Percentiles rank a stretch among this genome's conserved stretches.
Conservation (phyloP, 345 rosid species). For the Pistacia integerrima region DNA sequence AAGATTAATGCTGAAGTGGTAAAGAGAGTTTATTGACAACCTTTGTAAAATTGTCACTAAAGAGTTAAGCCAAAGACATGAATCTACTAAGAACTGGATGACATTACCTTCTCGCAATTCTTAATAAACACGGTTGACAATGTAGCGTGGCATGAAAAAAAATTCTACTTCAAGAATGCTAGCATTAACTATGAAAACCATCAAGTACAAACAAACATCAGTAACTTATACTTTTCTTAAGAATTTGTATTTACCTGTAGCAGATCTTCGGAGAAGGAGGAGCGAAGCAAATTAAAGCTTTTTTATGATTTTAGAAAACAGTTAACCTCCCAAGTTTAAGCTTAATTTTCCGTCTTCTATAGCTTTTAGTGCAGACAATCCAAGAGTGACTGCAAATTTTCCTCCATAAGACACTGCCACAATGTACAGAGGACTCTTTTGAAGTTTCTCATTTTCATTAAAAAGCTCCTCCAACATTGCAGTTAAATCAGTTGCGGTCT, state of each 20-base stretch:
- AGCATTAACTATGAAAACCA: constrained; percentile 9
- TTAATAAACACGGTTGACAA: background rate
- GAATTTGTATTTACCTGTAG: constrained; percentile 44
- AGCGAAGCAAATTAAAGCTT: constrained; percentile 20
- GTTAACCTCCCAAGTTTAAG: constrained; percentile 74
- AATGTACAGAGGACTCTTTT: constrained; percentile 66
- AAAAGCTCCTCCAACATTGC: constrained; percentile 54
- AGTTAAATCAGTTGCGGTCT: constrained; percentile 84
- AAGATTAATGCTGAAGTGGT: background rate
- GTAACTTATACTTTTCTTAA: too few species aligned
- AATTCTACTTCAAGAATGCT: constrained; percentile 1
- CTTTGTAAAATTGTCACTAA: background rate
- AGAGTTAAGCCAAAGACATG: background rate
- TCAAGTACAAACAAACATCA: background rate
- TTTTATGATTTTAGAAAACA: background rate
- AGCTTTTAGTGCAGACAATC: constrained; percentile 57
- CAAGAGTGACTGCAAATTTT: constrained; percentile 77
- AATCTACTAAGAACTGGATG: background rate
- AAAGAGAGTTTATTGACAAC: background rate
- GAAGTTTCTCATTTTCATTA: constrained; percentile 44
- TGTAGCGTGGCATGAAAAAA: background rate
- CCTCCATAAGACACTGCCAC: constrained; percentile 98
- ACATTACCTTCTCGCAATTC: background rate
- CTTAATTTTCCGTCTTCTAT: constrained; percentile 62
- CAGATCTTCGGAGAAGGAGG: constrained; percentile 55